Evolutionary conservation across 495 filamentous ascomycete genomes (phyloP), one percentile per base, ranked within the genome.

Genomic region (Trichoderma asperelloides): DNA sequence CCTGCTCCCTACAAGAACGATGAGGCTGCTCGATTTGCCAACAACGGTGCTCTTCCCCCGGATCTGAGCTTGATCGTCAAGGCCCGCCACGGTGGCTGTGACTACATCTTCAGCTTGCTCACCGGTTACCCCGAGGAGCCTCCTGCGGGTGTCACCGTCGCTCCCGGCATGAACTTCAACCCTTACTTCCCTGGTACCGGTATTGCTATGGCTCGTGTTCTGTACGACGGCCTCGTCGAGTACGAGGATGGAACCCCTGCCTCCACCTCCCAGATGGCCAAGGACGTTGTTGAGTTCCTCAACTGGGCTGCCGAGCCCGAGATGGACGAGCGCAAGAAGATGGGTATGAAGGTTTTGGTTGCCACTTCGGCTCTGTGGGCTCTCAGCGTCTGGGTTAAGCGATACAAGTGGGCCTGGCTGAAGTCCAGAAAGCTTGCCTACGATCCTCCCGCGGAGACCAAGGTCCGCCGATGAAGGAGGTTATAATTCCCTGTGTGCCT

Each of bases 271-370:
- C 96, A 99, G 83, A 98, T 99, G 96, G 96, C 96, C 73, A 99
- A 99, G 88, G 96, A 99, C 75, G 96, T 98, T 65, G 85, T 88
- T 47, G 93, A 99, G 83, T 99, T 99, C 84, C 85, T 99, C 74
- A 97, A 99, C 87, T 99, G 94, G 94, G 82, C 96, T 37, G 92
- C 96, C 67, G 96, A 99, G 83, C 96, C 96, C 60, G 96, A 99
- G 86, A 96, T 96, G 92, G 96, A 99, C 72, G 85, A 95, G 73
- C 87, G 96, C 74, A 99, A 99, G 88, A 94, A 92, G 85, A 99
- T 99, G 96, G 96, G 96, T 75, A 85, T 93, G 86, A 97, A 98
- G 87, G 89, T 93, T 43, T 71, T 99, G 69, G 84, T 87, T 57
- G 83, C 96, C 65, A 87, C 88, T 16, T 81, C 88, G 62, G 87